Base-by-base conservation (phyloP, 2,329 filamentous ascomycete genomes). In the Fusarium cyanostomum region DNA sequence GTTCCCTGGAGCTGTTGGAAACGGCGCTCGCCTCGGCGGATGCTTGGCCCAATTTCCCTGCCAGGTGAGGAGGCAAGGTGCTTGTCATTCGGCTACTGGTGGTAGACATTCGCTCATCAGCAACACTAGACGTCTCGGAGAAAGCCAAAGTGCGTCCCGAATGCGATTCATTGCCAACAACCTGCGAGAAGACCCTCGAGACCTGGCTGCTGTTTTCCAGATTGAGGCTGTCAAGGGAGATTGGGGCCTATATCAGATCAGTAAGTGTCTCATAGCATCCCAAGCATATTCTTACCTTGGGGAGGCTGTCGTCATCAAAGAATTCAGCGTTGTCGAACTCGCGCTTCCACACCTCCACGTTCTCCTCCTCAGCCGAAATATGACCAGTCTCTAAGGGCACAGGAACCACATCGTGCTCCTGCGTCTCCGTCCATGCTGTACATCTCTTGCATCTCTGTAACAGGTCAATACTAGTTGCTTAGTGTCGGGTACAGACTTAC, bases 391-490 rank as follows among this genome's bases (percentile, higher is more conserved):
- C 71, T 1, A 77, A 63, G 0, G 71, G 70, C 0, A 56, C 50
- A 0, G 76, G 75, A 0, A 62, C 67, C 3, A 77, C 72, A 1
- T 60, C 64, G 1, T 72, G 72, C 30, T 79, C 78, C 34, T 78
- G 76, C 1, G 70, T 73, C 28, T 76, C 73, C 0, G 53, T 67
- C 77, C 77, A 80, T 4, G 72, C 75, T 9, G 66, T 69, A 49
- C 78, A 80, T 51, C 67, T 61, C 35, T 57, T 67, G 59, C 78
- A 80, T 31, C 64, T 64, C 78, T 79, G 12, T 18, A 4, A 2
- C 4, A 16, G 3, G 49, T 72, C 21, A 71, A 56, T 9, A 21
- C 3, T 18, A 6, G 4, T 15, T 13, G 16, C n/a, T 12, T 11
- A 31, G 6, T 7, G 33, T 7, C 5, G 37, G 18, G 8, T 11